phyloP scores from a whole-genome alignment of 177 flowering plant genomes.

The Vitis hybrid region DNA sequence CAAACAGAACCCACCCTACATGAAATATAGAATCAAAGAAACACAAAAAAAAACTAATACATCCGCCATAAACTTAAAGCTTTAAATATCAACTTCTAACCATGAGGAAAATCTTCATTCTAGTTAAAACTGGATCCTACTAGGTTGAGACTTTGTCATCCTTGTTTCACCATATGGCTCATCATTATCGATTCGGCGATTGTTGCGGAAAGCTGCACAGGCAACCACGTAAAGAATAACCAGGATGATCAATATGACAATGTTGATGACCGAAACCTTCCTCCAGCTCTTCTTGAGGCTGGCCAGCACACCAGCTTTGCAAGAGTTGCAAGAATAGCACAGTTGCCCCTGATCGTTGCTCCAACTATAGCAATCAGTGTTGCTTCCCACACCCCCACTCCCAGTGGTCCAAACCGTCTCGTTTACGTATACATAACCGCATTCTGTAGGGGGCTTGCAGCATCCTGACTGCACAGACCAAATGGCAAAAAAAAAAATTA shows the following conservation, averaged over 20 bases:
- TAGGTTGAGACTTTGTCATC: slow-evolving; percentile 85
- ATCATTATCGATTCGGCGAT: slow-evolving; percentile 66
- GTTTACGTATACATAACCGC: slow-evolving; percentile 57
- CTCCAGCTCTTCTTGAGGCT: slow-evolving; percentile 89
- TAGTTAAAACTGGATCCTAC: slow-evolving; percentile 54
- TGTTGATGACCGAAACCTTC: slow-evolving; percentile 72
- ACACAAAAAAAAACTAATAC: no score
- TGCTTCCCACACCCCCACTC: slow-evolving; percentile 23
- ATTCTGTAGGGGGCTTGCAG: slow-evolving; percentile 90
- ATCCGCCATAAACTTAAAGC: no score
- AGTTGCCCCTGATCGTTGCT: slow-evolving; percentile 70
- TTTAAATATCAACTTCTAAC: no score
- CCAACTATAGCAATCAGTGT: slow-evolving; percentile 63
- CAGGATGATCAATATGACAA: slow-evolving; percentile 61
- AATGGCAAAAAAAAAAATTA: background rate
- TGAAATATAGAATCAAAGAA: no score
- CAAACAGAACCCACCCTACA: no score
- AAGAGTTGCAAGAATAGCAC: slow-evolving; percentile 81
- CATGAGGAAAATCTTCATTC: no score
- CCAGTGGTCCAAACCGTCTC: slow-evolving; percentile 69
- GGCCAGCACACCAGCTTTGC: slow-evolving; percentile 88
- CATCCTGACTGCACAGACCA: slow-evolving; percentile 82
- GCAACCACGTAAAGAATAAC: slow-evolving; percentile 70
- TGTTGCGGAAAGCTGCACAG: slow-evolving; percentile 75
- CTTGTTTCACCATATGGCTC: slow-evolving; percentile 75